Evolutionary conservation across 352 stramenopile species (phyloP).

Genomic region (Thraustotheca clavata): DNA sequence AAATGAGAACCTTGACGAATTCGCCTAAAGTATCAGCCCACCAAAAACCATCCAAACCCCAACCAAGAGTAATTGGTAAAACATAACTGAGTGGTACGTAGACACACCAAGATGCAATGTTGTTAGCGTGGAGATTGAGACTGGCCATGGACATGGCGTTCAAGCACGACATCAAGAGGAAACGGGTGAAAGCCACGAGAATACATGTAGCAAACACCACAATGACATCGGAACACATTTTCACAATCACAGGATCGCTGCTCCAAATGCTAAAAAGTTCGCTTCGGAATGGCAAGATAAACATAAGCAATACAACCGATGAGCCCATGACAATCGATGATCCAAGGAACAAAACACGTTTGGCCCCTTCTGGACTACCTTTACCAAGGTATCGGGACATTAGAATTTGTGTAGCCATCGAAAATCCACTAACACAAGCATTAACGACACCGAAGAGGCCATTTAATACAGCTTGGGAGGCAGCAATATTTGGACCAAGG

Average conservation of each 20-base stretch:
- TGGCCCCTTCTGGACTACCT: conserved; percentile 32
- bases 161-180: conserved; percentile 35
- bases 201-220: conserved; percentile 45
- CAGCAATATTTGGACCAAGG: conserved; percentile 38
- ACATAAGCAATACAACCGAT: conserved; percentile 29
- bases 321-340: conserved; percentile 30
- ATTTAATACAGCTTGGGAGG: conserved; percentile 34
- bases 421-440: conserved; percentile 39
- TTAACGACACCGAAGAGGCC: conserved; percentile 41
- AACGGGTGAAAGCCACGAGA: conserved; percentile 42
- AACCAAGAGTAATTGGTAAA: conserved; percentile 34
- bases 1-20: conserved; percentile 39
- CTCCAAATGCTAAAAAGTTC: conserved; percentile 39
- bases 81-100: conserved; percentile 42
- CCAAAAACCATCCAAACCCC: conserved; percentile 43
- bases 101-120: conserved; percentile 40
- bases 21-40: conserved; percentile 40
- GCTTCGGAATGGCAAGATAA: conserved; percentile 31
- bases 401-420: conserved; percentile 38
- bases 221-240: conserved; percentile 33
- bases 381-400: conserved; percentile 46
- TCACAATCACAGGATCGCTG: conserved; percentile 35
- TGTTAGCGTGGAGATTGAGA: conserved; percentile 43
- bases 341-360: conserved; percentile 38
- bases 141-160: conserved; percentile 37